A percentile compares a stretch with the other conserved stretches of the same genome.
phyloP scores from a whole-genome alignment of 2,329 filamentous ascomycete species.

The Aspergillus clavatus region DNA sequence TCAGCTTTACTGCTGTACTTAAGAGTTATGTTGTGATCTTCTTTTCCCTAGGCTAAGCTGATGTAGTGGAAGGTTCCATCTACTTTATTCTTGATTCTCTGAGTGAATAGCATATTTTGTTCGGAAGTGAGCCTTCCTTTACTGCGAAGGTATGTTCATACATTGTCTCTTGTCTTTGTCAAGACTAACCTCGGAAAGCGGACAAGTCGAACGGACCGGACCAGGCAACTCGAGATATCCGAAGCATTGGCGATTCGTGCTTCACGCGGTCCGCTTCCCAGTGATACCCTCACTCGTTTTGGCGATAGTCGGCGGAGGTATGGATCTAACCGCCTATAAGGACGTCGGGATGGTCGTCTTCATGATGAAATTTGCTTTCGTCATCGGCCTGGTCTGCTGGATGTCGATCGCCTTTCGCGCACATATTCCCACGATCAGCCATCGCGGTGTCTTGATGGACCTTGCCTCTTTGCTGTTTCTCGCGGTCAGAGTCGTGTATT shows the following conservation, averaged over 20 bases:
- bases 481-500: constrained; percentile 19
- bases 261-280: constrained; percentile 25
- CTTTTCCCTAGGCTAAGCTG: too few relatives aligned
- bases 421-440: constrained; percentile 14
- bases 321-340: constrained; percentile 13
- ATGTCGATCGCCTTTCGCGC: constrained; percentile 15
- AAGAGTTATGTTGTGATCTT: too few relatives aligned
- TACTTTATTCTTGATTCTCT: too few relatives aligned
- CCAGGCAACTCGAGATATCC: constrained; percentile 23
- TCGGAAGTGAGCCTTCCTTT: constrained; percentile 27
- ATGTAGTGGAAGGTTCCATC: too few relatives aligned
- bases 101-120: too few relatives aligned
- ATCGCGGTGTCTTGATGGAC: constrained; percentile 16
- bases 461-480: constrained; percentile 19
- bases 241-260: constrained; percentile 15
- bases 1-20: too few relatives aligned
- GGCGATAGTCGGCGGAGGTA: constrained; percentile 18
- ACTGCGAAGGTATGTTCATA: constrained; percentile 19
- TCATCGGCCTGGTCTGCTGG: constrained; percentile 19
- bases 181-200: constrained; percentile 10
- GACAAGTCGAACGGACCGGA: constrained; percentile 23
- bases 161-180: background rate
- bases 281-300: constrained; percentile 20
- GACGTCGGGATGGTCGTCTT: constrained; percentile 19
- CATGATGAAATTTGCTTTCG: constrained; percentile 19